Percentiles rank a stretch among this genome's conserved stretches.
These are phyloP conservation scores for Proliferodiscus dingleyae DNA, from an alignment of 2,329 filamentous ascomycete species.

Conservation along the genomic window DNA sequence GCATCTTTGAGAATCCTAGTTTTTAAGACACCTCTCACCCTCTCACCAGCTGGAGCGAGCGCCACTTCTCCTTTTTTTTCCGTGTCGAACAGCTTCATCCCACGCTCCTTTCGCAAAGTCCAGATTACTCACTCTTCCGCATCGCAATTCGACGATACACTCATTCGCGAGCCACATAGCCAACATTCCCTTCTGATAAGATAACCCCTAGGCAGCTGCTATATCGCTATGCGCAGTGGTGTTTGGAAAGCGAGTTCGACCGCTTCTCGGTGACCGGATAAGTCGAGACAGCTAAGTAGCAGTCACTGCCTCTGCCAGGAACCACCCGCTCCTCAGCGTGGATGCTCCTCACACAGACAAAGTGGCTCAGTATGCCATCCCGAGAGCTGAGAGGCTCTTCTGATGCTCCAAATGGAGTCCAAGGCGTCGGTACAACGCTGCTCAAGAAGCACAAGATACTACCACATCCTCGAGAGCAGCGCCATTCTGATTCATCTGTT, in stretches of 20 bases:
- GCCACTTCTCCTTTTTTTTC: constrained; percentile 10
- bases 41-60: no score
- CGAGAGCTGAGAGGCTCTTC: constrained; percentile 25
- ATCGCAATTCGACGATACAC: neutral
- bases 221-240: constrained; percentile 19
- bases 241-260: constrained; percentile 14
- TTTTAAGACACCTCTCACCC: constrained; percentile 3
- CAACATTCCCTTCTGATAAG: constrained; percentile 6
- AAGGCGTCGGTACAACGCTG: constrained; percentile 23
- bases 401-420: constrained; percentile 24
- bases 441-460: constrained; percentile 31
- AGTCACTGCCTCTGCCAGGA: constrained; percentile 4
- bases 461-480: constrained; percentile 29
- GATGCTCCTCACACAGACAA: constrained; percentile 32
- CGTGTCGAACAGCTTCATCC: constrained; percentile 1
- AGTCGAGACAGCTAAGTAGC: constrained; percentile 9
- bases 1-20: constrained; percentile 5
- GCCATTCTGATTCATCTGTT: constrained; percentile 12
- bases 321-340: constrained; percentile 15
- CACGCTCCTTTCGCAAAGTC: constrained; percentile 9
- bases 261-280: constrained; percentile 10
- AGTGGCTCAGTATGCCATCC: constrained; percentile 32
- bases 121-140: constrained; percentile 1
- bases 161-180: constrained; percentile 1
- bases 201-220: constrained; percentile 15